These are phyloP conservation scores for Pyricularia grisea DNA, from an alignment of 2,329 filamentous ascomycete genomes.

Conservation along the genomic window DNA sequence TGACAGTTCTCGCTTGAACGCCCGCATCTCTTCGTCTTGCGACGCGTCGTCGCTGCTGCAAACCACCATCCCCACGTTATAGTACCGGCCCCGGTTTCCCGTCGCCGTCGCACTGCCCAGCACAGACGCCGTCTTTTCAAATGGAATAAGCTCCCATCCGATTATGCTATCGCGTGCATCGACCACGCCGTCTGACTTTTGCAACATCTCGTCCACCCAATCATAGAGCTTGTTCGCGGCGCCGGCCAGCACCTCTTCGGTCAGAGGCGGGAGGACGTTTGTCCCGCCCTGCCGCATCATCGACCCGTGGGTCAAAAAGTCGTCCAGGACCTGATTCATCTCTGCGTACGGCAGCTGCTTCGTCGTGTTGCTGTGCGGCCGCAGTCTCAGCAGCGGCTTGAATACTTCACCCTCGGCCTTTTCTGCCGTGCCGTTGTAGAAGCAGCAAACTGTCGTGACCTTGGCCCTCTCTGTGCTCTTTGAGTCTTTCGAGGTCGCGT, in stretches of 20 bases:
- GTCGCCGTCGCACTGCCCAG: neutral
- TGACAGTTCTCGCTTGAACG: neutral
- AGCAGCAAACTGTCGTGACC: constrained; percentile 19
- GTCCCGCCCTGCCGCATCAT: neutral
- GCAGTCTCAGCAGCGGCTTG: constrained; percentile 24
- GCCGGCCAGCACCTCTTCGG: neutral
- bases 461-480: constrained; percentile 16
- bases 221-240: neutral
- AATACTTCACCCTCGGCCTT: constrained; percentile 25
- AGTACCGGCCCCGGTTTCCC: constrained; percentile 3
- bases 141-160: constrained; percentile 1
- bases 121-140: neutral
- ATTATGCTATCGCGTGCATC: constrained; percentile 1
- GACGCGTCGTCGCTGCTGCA: neutral
- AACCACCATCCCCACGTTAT: constrained; percentile 1
- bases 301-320: neutral
- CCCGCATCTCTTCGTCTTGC: neutral
- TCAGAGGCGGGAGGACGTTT: neutral
- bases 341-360: constrained; percentile 29
- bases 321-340: constrained; percentile 24
- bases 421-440: constrained; percentile 26
- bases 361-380: constrained; percentile 24
- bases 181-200: neutral
- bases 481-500: constrained; percentile 16
- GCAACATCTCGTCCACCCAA: neutral